Conservation (phyloP, 2,329 filamentous ascomycete species). For the Penicillium polonicum region DNA sequence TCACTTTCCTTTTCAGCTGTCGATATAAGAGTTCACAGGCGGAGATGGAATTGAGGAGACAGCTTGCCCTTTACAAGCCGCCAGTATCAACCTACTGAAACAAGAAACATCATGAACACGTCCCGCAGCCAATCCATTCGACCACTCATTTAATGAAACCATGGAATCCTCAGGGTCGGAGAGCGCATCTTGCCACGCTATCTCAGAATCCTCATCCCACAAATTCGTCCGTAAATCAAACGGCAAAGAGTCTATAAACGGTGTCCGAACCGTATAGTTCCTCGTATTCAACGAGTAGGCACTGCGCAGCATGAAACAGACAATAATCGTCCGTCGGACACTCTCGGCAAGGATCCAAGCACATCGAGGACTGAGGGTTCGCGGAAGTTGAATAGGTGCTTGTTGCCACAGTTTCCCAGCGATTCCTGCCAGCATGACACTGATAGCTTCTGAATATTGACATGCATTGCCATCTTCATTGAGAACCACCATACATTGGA, state of each 20-base stretch:
- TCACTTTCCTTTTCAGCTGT: not conserved
- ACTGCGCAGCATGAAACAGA: not conserved
- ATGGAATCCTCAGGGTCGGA: not conserved
- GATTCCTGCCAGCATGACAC: not conserved
- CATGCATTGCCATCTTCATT: not conserved
- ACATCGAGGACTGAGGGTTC: not conserved
- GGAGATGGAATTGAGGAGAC: not conserved
- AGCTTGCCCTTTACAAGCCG: not conserved
- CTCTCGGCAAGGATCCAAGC: not conserved
- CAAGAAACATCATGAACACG: not conserved
- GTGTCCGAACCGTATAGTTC: not conserved
- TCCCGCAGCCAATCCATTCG: not conserved
- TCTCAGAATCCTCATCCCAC: not conserved
- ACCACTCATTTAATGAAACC: not conserved
- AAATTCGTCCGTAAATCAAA: not conserved
- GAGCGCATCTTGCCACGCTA: not conserved
- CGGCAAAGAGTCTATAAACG: not conserved
- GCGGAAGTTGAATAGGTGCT: not conserved
- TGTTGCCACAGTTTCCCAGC: not conserved
- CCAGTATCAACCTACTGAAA: not conserved
- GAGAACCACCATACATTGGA: not conserved
- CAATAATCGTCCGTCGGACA: not conserved
- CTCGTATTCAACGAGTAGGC: not conserved
- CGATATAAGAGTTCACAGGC: not conserved
- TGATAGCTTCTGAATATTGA: not conserved